Evolutionary conservation across 257 asterid genomes (phyloP), one percentile per base, ranked within the genome.

Genomic region (Ocimum tenuiflorum): DNA sequence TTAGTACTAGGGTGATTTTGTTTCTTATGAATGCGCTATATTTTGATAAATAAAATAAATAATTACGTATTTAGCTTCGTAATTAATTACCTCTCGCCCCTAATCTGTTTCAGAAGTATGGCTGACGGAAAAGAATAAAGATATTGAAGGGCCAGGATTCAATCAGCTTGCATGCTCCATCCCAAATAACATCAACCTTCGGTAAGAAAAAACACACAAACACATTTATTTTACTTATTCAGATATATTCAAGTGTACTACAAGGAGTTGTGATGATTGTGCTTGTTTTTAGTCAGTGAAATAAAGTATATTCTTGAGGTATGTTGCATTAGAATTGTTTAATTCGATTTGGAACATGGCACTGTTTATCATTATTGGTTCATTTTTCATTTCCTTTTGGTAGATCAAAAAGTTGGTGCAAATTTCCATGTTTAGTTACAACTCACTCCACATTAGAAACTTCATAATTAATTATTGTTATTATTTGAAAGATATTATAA

Each of bases 71-170:
- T 8, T 8, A 31, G 6, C 6, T 31, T 3, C 0, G 0, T 4
- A 31, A 31, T 31, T 38, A 36, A 29, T 14, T 55, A 0, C 27
- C 12, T 33, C 50, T 59, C 41, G 42, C 38, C 52, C 36, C 29
- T 66, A 53, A 43, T 56, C 51, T 54, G 35, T 53, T 67, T 65
- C 77, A 85, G 89, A 83, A 33, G 77, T 85, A n/a, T 83, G 89
- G 86, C 62, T 85, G 74, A 83, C 77, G 76, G 87, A 78, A 78
- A 69, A 75, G 49, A 77, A 65, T 46, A 67, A 68, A 17, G 72
- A 74, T 68, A 80, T 72, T 67, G 79, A 76, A 75, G 78, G 75
- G 77, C 74, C 86, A 24, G 71, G 80, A 70, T 70, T 79, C 31
- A 72, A 66, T 15, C 76, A 76, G 42, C 67, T 45, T 2, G 29